Conservation (phyloP, 768 basidiomycete species). For the Lepiota brunneoincarnata region DNA sequence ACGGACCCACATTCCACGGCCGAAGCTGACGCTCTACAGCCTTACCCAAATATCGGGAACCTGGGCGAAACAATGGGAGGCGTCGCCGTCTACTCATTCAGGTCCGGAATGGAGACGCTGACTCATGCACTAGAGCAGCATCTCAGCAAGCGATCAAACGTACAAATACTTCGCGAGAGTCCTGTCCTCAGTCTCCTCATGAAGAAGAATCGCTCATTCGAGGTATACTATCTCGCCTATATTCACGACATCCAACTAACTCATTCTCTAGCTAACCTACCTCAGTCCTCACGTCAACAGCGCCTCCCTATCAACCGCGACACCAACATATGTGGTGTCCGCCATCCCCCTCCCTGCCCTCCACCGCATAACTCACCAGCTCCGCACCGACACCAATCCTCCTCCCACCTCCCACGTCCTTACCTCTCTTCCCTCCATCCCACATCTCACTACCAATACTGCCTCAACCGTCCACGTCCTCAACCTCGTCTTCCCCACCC, state of each 20-base stretch:
- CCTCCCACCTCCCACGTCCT: slow-evolving; percentile 16
- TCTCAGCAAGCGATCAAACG: slow-evolving; percentile 49
- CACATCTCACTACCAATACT: slow-evolving; percentile 69
- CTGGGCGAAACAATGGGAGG: slow-evolving; percentile 45
- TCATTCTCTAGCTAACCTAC: slow-evolving; percentile 6
- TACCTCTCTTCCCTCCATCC: slow-evolving; percentile 32
- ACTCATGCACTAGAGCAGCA: slow-evolving; percentile 49
- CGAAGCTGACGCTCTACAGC: neutral
- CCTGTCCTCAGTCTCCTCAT: slow-evolving; percentile 34
- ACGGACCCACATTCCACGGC: neutral
- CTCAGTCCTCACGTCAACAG: neutral
- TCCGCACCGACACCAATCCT: neutral
- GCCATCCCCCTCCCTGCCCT: slow-evolving; percentile 67
- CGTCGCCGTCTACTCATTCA: slow-evolving; percentile 81
- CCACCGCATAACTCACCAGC: slow-evolving; percentile 33
- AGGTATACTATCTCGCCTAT: slow-evolving; percentile 32
- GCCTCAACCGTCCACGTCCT: slow-evolving; percentile 83
- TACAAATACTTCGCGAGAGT: slow-evolving; percentile 50
- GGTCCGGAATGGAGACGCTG: slow-evolving; percentile 70
- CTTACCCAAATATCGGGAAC: slow-evolving; percentile 36
- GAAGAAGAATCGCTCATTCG: slow-evolving; percentile 33
- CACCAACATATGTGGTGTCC: slow-evolving; percentile 71
- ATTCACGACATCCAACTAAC: neutral
- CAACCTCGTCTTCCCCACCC: slow-evolving; percentile 76
- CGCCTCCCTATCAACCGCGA: slow-evolving; percentile 17